Evolutionary conservation across 305 asterid genomes (phyloP).

Genomic region (Fraxinus baroniana): DNA sequence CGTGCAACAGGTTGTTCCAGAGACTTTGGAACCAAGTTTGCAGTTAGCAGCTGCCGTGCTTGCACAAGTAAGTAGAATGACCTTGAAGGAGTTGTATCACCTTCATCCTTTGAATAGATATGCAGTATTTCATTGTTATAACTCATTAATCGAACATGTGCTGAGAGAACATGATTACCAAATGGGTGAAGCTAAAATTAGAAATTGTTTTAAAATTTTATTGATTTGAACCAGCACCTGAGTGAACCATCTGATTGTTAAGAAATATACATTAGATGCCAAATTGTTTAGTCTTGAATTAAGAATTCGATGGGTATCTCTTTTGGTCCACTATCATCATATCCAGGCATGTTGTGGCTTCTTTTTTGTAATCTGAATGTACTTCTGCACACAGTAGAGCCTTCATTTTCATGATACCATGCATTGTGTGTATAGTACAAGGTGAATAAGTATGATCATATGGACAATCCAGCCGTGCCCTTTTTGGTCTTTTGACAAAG

Average conservation of each 20-base stretch:
- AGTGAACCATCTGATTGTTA: not conserved
- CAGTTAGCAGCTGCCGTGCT: slow-evolving; percentile 63
- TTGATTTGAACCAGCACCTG: not conserved
- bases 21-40: slow-evolving; percentile 58
- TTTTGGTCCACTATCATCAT: not conserved
- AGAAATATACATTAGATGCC: not conserved
- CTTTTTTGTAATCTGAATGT: not conserved
- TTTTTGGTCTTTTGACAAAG: not conserved
- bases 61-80: slow-evolving; percentile 41
- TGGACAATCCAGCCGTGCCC: not conserved
- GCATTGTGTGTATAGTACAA: not conserved
- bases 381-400: not conserved
- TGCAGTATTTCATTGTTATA: not conserved
- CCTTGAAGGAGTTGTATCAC: not conserved
- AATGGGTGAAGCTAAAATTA: not conserved
- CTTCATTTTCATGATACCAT: not conserved
- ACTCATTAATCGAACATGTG: not conserved
- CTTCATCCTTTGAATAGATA: not conserved
- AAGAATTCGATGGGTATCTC: not conserved
- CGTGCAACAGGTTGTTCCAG: slow-evolving; percentile 48
- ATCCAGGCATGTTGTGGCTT: not conserved
- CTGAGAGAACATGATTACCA: not conserved
- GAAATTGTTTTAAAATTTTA: not conserved
- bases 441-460: not conserved
- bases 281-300: not conserved